phyloP scores from a whole-genome alignment of 352 stramenopile species.

The Blastocystis sp. region DNA sequence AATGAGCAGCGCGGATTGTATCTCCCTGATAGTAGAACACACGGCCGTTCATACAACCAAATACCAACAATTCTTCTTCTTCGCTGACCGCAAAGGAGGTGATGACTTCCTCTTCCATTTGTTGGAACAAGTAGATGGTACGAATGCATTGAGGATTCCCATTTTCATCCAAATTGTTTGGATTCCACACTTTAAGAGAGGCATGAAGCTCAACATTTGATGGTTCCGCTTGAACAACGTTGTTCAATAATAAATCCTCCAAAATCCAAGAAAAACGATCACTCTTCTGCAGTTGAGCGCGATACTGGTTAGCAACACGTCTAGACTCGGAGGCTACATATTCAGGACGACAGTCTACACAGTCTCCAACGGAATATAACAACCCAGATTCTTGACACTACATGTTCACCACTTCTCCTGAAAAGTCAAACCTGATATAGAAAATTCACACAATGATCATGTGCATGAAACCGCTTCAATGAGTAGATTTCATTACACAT shows the following conservation, averaged over 20 bases:
- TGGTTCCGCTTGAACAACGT: background rate
- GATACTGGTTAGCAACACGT: constrained; percentile 38
- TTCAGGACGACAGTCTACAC: constrained; percentile 27
- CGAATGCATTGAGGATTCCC: constrained; percentile 16
- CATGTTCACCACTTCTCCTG: background rate
- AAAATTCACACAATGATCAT: constrained; percentile 63
- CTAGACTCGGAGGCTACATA: constrained; percentile 3
- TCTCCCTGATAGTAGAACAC: constrained; percentile 54
- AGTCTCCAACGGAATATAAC: constrained; percentile 30
- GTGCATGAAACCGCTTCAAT: constrained; percentile 31
- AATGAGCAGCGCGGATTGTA: background rate
- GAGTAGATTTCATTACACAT: constrained; percentile 56
- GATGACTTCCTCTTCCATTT: constrained; percentile 49
- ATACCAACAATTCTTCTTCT: constrained; percentile 35
- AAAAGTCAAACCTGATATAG: constrained; percentile 22
- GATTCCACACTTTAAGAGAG: constrained; percentile 44
- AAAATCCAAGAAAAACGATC: constrained; percentile 48
- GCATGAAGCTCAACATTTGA: background rate
- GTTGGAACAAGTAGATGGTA: constrained; percentile 25
- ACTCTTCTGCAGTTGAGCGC: constrained; percentile 13
- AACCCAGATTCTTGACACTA: constrained; percentile 54
- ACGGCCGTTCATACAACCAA: constrained; percentile 13
- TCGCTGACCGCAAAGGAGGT: constrained; percentile 14
- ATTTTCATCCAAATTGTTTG: background rate
- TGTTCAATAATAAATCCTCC: constrained; percentile 22